These are phyloP conservation scores for Penicillium sp. DNA, from an alignment of 2,329 filamentous ascomycete species.

Conservation along the genomic window DNA sequence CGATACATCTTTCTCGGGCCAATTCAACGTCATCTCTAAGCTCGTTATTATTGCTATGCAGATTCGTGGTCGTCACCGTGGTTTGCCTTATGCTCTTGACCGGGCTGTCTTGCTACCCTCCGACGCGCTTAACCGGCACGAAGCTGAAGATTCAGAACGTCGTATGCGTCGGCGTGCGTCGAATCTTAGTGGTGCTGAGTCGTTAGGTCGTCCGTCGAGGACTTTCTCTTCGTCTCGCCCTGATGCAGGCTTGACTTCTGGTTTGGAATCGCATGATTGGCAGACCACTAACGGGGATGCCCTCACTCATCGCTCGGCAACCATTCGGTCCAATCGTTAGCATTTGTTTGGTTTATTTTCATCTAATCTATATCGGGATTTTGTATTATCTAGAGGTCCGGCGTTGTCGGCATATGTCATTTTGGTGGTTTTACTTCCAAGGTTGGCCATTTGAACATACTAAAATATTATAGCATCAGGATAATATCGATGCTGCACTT, in stretches of 20 bases:
- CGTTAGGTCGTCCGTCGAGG: slow-evolving; percentile 25
- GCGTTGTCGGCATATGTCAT: slow-evolving; percentile 4
- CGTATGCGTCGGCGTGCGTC: slow-evolving; percentile 43
- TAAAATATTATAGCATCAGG: not conserved
- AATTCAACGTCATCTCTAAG: slow-evolving; percentile 73
- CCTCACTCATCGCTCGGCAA: slow-evolving; percentile 30
- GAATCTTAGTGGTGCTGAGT: slow-evolving; percentile 32
- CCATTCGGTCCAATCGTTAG: slow-evolving; percentile 24
- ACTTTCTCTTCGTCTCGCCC: slow-evolving; percentile 21
- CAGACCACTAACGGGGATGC: slow-evolving; percentile 19
- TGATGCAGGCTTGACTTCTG: slow-evolving; percentile 25
- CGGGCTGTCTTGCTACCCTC: slow-evolving; percentile 68
- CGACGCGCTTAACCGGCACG: slow-evolving; percentile 63
- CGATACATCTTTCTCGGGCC: slow-evolving; percentile 77
- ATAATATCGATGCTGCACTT: not conserved
- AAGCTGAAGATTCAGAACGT: slow-evolving; percentile 54
- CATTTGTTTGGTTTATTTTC: not conserved
- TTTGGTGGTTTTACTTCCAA: not conserved
- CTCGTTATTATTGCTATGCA: slow-evolving; percentile 68
- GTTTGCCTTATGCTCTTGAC: slow-evolving; percentile 66
- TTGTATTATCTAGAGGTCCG: slow-evolving; percentile 12
- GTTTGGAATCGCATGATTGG: slow-evolving; percentile 27
- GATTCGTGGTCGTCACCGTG: slow-evolving; percentile 65
- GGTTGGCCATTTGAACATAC: slow-evolving; percentile 1
- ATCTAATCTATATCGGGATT: not conserved